Base-by-base conservation (phyloP, 768 basidiomycete genomes). In the Pluteus cervinus region DNA sequence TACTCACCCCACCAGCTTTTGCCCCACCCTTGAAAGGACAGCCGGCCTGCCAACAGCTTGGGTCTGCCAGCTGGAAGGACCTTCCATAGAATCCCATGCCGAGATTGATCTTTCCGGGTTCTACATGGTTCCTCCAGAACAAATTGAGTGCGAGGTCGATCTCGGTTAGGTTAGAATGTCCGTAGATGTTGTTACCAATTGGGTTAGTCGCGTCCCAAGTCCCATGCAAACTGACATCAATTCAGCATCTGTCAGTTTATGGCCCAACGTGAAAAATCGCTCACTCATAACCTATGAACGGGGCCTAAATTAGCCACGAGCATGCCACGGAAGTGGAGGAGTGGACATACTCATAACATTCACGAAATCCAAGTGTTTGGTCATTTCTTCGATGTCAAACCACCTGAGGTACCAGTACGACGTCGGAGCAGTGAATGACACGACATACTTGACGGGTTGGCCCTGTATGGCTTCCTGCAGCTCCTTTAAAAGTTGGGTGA, bases 371-470 rank as follows among this genome's bases (percentile, higher is more conserved):
- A 47, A 46, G 3, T 24, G 34, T 20, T 51, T 31, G 11, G 50
- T 14, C 21, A 57, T 25, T 2, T 33, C 48, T 4, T 44, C 46
- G 28, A 57, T 43, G 34, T 58, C 57, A 16, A 56, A 58, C 24
- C 56, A 44, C 35, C 56, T 54, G 5, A 58, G 41, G 40, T 58
- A 58, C 57, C 57, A 58, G 33, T 38, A 56, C 2, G 45, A 47
- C 1, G 55, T 50, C 0, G 55, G 55, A 1, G 51, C 50, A 9
- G 55, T 57, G 33, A 57, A 50, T 4, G 50, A 51, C 8, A 57
- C 24, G 3, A 52, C 55, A 35, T 54, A 54, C 26, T 36, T 38
- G n/a, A n/a, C n/a, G n/a, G n/a, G n/a, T 16, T 39, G 40, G 15
- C 45, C 41, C 5, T 28, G 30, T 30, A 56, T 53, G 1, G 51